Conservation (phyloP, 345 rosid genomes). For the Clausena lansium region DNA sequence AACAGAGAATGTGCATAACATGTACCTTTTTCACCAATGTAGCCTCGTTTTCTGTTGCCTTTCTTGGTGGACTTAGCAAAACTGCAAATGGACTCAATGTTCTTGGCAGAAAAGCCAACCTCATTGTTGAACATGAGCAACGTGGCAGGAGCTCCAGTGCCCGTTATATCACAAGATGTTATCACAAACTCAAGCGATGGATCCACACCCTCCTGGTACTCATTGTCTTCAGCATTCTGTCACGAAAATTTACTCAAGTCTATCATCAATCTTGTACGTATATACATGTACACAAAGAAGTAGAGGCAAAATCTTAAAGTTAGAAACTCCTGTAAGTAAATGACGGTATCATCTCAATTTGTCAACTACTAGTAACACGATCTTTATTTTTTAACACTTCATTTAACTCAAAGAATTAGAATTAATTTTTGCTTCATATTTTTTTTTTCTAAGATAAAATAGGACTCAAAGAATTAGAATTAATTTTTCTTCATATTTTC, state of each 20-base stretch:
- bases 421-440: too few relatives aligned
- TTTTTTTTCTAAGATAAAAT: too few relatives aligned
- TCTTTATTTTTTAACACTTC: too few relatives aligned
- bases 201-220: slow-evolving; percentile 53
- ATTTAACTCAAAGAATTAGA: too few relatives aligned
- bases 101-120: slow-evolving; percentile 53
- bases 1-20: background rate
- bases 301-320: background rate
- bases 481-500: too few relatives aligned
- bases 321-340: too few relatives aligned
- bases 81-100: slow-evolving; percentile 65
- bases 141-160: slow-evolving; percentile 64
- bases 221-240: slow-evolving; percentile 81
- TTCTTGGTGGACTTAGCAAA: slow-evolving; percentile 72
- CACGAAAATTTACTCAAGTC: background rate
- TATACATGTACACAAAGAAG: background rate
- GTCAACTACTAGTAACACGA: too few relatives aligned
- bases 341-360: too few relatives aligned
- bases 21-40: slow-evolving; percentile 78
- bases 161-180: slow-evolving; percentile 67
- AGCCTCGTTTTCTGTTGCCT: slow-evolving; percentile 59
- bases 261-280: background rate
- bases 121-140: slow-evolving; percentile 68
- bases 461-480: too few relatives aligned
- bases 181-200: slow-evolving; percentile 75